phyloP scores from a whole-genome alignment of 2,329 filamentous ascomycete genomes.

The Talaromyces marneffei region DNA sequence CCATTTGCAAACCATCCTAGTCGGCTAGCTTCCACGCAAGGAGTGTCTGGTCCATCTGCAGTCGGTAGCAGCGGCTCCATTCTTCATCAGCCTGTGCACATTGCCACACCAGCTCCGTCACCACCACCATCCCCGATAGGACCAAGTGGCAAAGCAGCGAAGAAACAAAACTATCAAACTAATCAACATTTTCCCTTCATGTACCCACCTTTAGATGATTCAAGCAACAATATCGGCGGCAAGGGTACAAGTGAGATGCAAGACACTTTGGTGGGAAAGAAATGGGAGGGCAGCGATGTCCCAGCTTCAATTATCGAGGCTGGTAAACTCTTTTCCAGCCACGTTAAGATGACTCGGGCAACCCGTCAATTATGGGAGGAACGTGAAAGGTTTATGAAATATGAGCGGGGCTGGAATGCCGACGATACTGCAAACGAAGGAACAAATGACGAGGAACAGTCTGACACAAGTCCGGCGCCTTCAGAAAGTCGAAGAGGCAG shows the following conservation, averaged over 20 bases:
- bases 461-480: conserved; percentile 27
- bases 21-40: conserved; percentile 54
- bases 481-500: conserved; percentile 18
- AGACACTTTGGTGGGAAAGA: conserved; percentile 70
- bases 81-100: conserved; percentile 91
- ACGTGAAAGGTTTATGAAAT: conserved; percentile 82
- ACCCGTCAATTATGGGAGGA: conserved; percentile 95
- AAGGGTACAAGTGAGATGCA: conserved; percentile 79
- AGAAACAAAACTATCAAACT: conserved; percentile 99
- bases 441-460: conserved; percentile 38
- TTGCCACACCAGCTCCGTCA: conserved; percentile 94
- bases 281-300: conserved; percentile 88
- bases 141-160: conserved; percentile 79
- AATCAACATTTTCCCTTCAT: conserved; percentile 98
- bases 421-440: conserved; percentile 34
- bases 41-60: conserved; percentile 54
- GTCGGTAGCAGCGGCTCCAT: conserved; percentile 61
- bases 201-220: conserved; percentile 85
- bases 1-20: conserved; percentile 71
- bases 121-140: conserved; percentile 87
- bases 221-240: conserved; percentile 82
- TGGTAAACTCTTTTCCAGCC: conserved; percentile 80
- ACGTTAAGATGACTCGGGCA: conserved; percentile 85
- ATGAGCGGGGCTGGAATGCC: conserved; percentile 80
- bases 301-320: conserved; percentile 93